Conservation (phyloP, 371 early-diverging fungal genomes). For the Coemansia sp. region DNA sequence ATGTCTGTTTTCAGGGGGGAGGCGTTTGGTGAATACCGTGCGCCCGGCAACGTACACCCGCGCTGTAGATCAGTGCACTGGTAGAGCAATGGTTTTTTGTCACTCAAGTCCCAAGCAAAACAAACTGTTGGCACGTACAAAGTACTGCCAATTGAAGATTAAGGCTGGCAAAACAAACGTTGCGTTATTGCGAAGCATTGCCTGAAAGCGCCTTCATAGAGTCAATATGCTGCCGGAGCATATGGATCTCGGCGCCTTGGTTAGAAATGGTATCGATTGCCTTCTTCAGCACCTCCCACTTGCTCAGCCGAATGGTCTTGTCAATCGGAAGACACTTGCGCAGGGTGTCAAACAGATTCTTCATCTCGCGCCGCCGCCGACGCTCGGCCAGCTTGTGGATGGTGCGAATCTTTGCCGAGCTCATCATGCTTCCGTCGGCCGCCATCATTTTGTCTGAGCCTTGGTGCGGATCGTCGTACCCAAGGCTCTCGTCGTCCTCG, state of each 20-base stretch:
- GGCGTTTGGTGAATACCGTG: no score
- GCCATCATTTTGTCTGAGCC: slow-evolving; percentile 5
- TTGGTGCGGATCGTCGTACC: slow-evolving; percentile 16
- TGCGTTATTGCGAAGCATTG: slow-evolving; percentile 1
- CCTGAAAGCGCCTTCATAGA: slow-evolving; percentile 12
- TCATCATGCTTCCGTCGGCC: slow-evolving; percentile 27
- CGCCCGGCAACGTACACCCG: no score
- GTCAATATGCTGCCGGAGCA: slow-evolving; percentile 35
- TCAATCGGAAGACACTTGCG: slow-evolving; percentile 73
- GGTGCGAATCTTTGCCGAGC: slow-evolving; percentile 46
- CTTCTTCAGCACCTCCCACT: slow-evolving; percentile 86
- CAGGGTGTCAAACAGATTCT: slow-evolving; percentile 82
- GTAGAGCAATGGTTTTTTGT: background rate
- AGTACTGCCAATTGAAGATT: no score
- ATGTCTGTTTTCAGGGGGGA: background rate
- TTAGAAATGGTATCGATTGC: slow-evolving; percentile 49
- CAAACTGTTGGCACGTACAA: background rate
- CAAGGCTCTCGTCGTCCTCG: slow-evolving; percentile 30
- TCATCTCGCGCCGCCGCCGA: slow-evolving; percentile 83
- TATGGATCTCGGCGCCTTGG: slow-evolving; percentile 44
- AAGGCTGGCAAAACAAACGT: background rate
- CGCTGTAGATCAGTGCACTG: no score
- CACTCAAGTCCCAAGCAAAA: background rate
- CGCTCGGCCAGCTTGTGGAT: slow-evolving; percentile 83
- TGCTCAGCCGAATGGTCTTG: slow-evolving; percentile 73